These are phyloP conservation scores for Russula olivacea DNA, from an alignment of 768 basidiomycete species.

Conservation along the genomic window DNA sequence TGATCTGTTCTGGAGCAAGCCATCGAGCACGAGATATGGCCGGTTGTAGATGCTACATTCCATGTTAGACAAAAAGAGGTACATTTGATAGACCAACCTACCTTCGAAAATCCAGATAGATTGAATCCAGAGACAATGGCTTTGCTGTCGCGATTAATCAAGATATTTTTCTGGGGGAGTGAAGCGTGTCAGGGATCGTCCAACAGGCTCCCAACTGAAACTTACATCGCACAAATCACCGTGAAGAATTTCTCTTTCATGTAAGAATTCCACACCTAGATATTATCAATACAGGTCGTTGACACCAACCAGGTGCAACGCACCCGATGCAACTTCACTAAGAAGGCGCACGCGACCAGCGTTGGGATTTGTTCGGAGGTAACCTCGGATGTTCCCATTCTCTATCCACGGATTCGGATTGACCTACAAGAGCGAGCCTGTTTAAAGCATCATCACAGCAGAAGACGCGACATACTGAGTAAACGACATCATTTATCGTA, in stretches of 20 bases:
- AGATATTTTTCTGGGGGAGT: conserved; percentile 37
- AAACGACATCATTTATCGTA: conserved; percentile 30
- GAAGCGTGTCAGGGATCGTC: neutral
- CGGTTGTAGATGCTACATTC: conserved; percentile 19
- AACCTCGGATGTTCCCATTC: conserved; percentile 38
- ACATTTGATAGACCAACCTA: neutral
- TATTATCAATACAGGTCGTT: conserved; percentile 7
- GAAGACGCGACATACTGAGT: conserved; percentile 10
- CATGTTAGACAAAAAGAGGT: neutral
- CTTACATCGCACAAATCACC: conserved; percentile 27
- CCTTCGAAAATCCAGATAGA: conserved; percentile 29
- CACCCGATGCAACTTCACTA: conserved; percentile 37
- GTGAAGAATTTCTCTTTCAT: conserved; percentile 23
- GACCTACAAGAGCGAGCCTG: conserved; percentile 31
- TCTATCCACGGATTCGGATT: conserved; percentile 45
- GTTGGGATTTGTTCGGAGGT: conserved; percentile 32
- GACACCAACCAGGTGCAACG: conserved; percentile 12
- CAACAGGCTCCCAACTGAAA: neutral
- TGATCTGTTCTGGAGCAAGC: conserved; percentile 17
- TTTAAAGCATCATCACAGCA: neutral
- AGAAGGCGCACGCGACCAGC: conserved; percentile 37
- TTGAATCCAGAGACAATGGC: conserved; percentile 46
- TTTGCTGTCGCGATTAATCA: conserved; percentile 38
- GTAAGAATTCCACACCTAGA: conserved; percentile 16
- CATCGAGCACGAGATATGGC: conserved; percentile 22